Conservation (phyloP, 2,329 filamentous ascomycete species). For the Pseudofabraea citricarpa region DNA sequence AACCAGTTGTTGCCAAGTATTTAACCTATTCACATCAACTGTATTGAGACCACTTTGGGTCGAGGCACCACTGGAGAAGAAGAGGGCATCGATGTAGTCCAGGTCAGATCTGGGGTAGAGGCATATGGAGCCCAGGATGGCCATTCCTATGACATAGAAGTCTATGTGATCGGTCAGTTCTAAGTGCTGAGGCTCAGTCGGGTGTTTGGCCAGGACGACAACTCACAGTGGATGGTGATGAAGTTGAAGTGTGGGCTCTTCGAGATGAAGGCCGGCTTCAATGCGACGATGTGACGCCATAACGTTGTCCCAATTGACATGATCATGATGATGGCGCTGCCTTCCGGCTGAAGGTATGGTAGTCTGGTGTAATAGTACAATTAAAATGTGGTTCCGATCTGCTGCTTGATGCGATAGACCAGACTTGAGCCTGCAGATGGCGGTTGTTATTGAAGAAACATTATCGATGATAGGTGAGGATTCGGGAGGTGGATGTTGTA, state of each 20-base stretch:
- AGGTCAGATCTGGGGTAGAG: slow-evolving; percentile 63
- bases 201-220: background rate
- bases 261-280: slow-evolving; percentile 53
- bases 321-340: too few relatives aligned
- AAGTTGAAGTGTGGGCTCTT: slow-evolving; percentile 72
- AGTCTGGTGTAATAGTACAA: too few relatives aligned
- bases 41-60: slow-evolving; percentile 95
- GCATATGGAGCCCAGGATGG: slow-evolving; percentile 71
- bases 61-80: slow-evolving; percentile 79
- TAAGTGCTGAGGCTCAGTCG: background rate
- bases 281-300: slow-evolving; percentile 39
- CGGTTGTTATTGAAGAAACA: background rate
- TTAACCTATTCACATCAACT: slow-evolving; percentile 60
- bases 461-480: too few relatives aligned
- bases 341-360: too few relatives aligned
- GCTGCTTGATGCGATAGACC: too few relatives aligned
- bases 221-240: slow-evolving; percentile 73
- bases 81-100: slow-evolving; percentile 79
- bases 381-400: too few relatives aligned
- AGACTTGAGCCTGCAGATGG: background rate
- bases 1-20: slow-evolving; percentile 68
- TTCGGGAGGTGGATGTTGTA: background rate
- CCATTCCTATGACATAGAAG: slow-evolving; percentile 72
- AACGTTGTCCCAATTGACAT: slow-evolving; percentile 14
- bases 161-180: slow-evolving; percentile 43